Base-by-base conservation (phyloP, 805 yeast genomes). In the Tetrapisispora pingtungensis region DNA sequence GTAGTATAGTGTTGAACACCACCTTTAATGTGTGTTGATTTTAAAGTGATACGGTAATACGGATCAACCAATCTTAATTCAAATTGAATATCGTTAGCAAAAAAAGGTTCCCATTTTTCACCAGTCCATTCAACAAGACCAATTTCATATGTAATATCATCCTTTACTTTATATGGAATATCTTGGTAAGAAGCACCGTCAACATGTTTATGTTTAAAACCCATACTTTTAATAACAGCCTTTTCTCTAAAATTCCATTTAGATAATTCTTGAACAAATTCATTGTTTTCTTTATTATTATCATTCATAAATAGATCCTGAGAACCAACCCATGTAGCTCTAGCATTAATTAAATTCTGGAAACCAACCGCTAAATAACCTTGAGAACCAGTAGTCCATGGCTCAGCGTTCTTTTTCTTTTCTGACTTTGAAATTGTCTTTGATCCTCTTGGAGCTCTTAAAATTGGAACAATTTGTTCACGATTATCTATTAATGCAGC, bases 31-130 rank as follows among this genome's bases (percentile, higher is more conserved):
- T 70, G 70, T 36, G 69, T 58, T 26, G 73, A 70, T 17, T 62
- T 53, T 56, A 93, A 67, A 48, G 73, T 78, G 46, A 90, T 60
- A 58, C 98, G 79, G 60, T 88, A 88, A 69, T 90, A 93, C 36
- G 99, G 98, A 62, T 93, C 97, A 50, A 93, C 75, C 90, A 93
- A 81, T 56, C 75, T 78, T 63, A 88, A 78, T 56, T 87, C 89
- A 45, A 93, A 69, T 67, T 93, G 98, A 45, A 85, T 61, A 48
- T 81, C 84, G 42, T 75, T 72, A 8, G 75, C 59, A n/a, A 49
- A 39, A 59, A 64, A 87, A 27, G 96, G 94, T 13, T 60, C 69
- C 96, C 96, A 93, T 43, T 65, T 41, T n/a, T 58, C 53, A 33
- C 75, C 78, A 43, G 65, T 59, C 75, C 77, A 77, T 55, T 74